A percentile compares a stretch with the other conserved stretches of the same genome.
phyloP scores from a whole-genome alignment of 805 yeast genomes.

The Schizosaccharomyces japonicus region DNA sequence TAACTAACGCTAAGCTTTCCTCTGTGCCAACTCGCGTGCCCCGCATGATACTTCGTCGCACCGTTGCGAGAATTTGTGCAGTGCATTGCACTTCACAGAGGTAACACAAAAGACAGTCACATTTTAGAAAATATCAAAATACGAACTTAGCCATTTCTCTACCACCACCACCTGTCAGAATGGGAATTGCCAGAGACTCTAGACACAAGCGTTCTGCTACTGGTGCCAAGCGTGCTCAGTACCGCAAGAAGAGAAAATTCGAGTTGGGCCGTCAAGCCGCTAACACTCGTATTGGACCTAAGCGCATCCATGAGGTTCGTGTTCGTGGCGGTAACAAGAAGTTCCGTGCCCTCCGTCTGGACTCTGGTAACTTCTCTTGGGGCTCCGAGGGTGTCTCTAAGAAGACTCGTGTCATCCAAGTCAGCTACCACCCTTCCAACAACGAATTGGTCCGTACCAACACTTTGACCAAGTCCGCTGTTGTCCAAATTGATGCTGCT shows the following conservation, averaged over 20 bases:
- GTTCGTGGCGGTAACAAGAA: conserved; percentile 99
- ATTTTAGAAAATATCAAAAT: not conserved
- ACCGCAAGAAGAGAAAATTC: conserved; percentile 99
- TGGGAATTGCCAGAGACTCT: conserved; percentile 99
- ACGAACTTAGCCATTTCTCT: not conserved
- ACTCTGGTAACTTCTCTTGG: conserved; percentile 94
- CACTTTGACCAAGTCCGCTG: conserved; percentile 96
- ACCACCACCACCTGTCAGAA: not conserved
- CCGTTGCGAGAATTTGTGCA: not conserved
- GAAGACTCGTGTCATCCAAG: conserved; percentile 97
- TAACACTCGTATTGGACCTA: conserved; percentile 89
- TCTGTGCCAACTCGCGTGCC: no score
- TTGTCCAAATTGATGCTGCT: conserved; percentile 98
- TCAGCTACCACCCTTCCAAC: conserved; percentile 98
- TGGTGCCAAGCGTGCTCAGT: conserved; percentile 99
- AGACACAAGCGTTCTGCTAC: conserved; percentile 99
- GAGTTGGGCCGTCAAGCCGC: conserved; percentile 99
- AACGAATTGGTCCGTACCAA: conserved; percentile 98
- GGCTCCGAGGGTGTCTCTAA: conserved; percentile 95
- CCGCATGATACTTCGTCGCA: no score
- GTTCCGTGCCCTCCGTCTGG: conserved; percentile 98
- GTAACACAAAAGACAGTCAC: not conserved
- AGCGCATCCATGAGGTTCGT: conserved; percentile 97
- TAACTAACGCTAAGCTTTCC: no score
- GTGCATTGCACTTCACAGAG: not conserved